Conservation (phyloP, 805 yeast species). For the Zygosaccharomyces lentus region DNA sequence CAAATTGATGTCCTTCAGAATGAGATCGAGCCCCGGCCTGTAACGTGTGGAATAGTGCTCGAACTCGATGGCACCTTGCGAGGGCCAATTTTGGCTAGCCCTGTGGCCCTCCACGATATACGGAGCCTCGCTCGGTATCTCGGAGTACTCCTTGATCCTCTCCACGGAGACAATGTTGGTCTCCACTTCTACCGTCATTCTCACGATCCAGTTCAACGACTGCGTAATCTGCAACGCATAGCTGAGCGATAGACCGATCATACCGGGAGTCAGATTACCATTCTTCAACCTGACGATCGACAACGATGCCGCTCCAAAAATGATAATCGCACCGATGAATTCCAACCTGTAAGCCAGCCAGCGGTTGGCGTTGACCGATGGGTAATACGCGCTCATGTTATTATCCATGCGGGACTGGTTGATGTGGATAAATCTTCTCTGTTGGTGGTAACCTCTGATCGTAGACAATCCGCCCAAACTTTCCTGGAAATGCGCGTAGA, state of each 20-base stretch:
- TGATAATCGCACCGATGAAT: constrained; percentile 82
- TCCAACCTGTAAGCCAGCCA: constrained; percentile 97
- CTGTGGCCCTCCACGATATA: constrained; percentile 56
- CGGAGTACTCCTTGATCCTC: constrained; percentile 83
- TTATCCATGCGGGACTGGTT: constrained; percentile 71
- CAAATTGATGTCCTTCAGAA: constrained; percentile 62
- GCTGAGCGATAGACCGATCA: constrained; percentile 89
- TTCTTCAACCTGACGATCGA: constrained; percentile 63
- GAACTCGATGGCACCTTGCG: constrained; percentile 60
- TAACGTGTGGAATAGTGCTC: constrained; percentile 77
- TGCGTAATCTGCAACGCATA: constrained; percentile 93
- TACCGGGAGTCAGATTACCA: constrained; percentile 79
- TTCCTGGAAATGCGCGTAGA: constrained; percentile 81
- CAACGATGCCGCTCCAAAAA: constrained; percentile 79
- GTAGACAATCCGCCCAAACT: constrained; percentile 71
- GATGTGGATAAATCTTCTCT: constrained; percentile 55
- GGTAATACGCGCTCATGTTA: constrained; percentile 89
- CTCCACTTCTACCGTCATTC: constrained; percentile 98
- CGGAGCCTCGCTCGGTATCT: constrained; percentile 82
- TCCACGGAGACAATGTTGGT: constrained; percentile 96
- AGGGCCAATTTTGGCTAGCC: constrained; percentile 75
- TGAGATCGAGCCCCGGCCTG: constrained; percentile 75
- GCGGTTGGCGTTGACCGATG: constrained; percentile 87
- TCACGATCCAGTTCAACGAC: constrained; percentile 92
- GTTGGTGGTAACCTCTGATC: constrained; percentile 69